Conservation (phyloP, 805 yeast genomes). For the Starmera pachycereana region DNA sequence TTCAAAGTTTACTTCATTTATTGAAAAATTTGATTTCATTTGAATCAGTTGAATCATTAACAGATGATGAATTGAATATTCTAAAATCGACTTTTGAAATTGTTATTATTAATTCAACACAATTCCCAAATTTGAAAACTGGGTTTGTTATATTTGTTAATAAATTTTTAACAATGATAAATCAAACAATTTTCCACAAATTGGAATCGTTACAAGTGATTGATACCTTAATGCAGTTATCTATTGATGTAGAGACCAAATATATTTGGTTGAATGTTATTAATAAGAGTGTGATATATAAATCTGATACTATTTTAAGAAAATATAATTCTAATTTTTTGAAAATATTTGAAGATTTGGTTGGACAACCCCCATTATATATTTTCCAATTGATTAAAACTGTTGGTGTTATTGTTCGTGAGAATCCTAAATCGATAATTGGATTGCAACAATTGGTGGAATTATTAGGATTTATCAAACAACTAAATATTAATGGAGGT, state of each 20-base stretch:
- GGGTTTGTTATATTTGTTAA: constrained; percentile 11
- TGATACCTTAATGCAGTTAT: no score
- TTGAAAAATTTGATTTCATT: constrained; percentile 10
- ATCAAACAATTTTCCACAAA: constrained; percentile 2
- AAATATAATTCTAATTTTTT: no score
- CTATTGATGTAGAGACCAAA: no score
- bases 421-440: constrained; percentile 7
- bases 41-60: constrained; percentile 7
- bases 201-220: not conserved
- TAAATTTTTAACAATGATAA: constrained; percentile 11
- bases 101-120: constrained; percentile 12
- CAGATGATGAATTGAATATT: constrained; percentile 1
- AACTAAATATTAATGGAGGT: not conserved
- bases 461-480: constrained; percentile 2
- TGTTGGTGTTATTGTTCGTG: constrained; percentile 13
- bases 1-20: constrained; percentile 17
- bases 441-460: constrained; percentile 6
- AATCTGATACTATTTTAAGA: no score
- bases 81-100: constrained; percentile 13
- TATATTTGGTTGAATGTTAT: no score
- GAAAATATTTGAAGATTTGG: not conserved
- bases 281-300: no score
- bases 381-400: constrained; percentile 19
- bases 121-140: constrained; percentile 13
- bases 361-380: constrained; percentile 7